phyloP scores from a whole-genome alignment of 805 yeast genomes.

The Candida corydali region DNA sequence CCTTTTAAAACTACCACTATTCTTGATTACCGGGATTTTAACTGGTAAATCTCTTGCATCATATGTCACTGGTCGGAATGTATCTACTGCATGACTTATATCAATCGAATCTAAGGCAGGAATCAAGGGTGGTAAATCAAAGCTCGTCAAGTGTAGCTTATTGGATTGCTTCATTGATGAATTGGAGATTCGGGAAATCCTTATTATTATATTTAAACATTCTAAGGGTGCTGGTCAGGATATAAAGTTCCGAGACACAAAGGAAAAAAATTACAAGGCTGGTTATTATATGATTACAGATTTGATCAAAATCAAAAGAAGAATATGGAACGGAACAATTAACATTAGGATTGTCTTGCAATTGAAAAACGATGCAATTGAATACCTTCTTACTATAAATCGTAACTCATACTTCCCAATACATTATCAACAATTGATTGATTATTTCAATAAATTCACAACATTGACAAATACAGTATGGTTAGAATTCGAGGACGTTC shows the following conservation, averaged over 20 bases:
- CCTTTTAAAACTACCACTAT: constrained; percentile 18
- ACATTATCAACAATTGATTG: constrained; percentile 31
- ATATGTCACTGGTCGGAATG: constrained; percentile 24
- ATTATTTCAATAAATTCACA: constrained; percentile 31
- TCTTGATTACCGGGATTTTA: constrained; percentile 18
- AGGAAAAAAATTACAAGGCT: too few relatives aligned
- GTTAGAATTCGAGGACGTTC: constrained; percentile 63
- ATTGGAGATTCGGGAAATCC: too few relatives aligned
- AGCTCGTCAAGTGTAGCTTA: constrained; percentile 18
- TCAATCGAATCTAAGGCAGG: constrained; percentile 24
- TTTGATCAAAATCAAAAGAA: constrained; percentile 24
- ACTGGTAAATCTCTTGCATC: constrained; percentile 26
- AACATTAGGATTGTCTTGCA: constrained; percentile 38
- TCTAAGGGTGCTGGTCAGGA: background rate
- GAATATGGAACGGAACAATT: constrained; percentile 53
- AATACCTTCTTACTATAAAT: constrained; percentile 18
- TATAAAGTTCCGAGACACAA: too few relatives aligned
- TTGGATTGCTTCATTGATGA: too few relatives aligned
- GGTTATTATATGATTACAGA: background rate
- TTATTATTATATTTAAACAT: too few relatives aligned
- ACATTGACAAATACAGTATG: constrained; percentile 38
- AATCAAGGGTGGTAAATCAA: constrained; percentile 21
- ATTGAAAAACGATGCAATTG: constrained; percentile 14
- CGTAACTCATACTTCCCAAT: constrained; percentile 55
- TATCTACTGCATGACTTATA: constrained; percentile 22